Percentiles rank a stretch among this genome's conserved stretches.
These are phyloP conservation scores for Bolboschoenoplectus hybrid DNA, from an alignment of 202 grass and related monocot species.

Conservation along the genomic window DNA sequence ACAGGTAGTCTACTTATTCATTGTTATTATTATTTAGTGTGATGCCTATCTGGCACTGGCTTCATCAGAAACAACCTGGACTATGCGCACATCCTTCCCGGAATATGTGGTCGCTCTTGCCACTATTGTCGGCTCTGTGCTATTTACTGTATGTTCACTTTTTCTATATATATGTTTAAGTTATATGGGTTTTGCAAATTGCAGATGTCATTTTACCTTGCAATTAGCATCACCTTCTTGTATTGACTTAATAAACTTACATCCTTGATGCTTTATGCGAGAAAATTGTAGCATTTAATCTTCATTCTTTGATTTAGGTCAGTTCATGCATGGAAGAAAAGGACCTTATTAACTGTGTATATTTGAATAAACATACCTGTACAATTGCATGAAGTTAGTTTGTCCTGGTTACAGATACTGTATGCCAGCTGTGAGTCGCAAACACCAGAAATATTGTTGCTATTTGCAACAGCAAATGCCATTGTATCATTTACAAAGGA, in stretches of 20 bases:
- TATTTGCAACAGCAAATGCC: conserved; percentile 23
- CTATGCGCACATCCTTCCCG: conserved; percentile 86
- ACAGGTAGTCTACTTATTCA: conserved; percentile 19
- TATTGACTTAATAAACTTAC: neutral
- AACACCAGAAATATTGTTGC: neutral
- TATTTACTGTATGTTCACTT: conserved; percentile 70
- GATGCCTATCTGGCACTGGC: conserved; percentile 63
- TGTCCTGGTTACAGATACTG: neutral
- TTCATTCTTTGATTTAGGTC: conserved; percentile 12
- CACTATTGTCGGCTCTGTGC: conserved; percentile 93
- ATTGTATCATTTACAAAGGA: neutral
- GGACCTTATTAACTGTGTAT: neutral
- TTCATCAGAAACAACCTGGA: conserved; percentile 84
- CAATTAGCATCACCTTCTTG: neutral
- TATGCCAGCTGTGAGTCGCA: neutral
- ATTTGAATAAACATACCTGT: neutral
- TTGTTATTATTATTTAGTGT: conserved; percentile 55
- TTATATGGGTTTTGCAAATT: conserved; percentile 5
- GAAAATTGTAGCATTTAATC: neutral
- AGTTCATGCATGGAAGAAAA: conserved; percentile 8
- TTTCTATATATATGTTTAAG: neutral
- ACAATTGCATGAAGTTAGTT: neutral
- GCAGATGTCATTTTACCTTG: conserved; percentile 15
- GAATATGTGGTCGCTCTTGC: conserved; percentile 96
- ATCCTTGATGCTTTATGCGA: neutral